phyloP scores from a whole-genome alignment of 2,329 filamentous ascomycete genomes.

The Fusarium graminum region DNA sequence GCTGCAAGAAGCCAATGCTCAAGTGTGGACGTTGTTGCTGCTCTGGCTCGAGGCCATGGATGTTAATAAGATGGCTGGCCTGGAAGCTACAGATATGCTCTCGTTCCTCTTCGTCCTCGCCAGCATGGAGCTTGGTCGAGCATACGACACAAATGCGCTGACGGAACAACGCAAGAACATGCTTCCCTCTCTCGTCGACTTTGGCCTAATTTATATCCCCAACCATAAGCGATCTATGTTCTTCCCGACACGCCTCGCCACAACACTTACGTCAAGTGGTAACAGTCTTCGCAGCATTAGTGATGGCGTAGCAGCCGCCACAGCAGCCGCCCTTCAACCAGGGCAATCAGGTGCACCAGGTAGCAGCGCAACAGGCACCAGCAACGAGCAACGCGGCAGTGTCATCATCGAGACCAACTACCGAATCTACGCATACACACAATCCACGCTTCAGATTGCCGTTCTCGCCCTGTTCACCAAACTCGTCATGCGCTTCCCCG shows the following conservation, averaged over 20 bases:
- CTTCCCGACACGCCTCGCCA: constrained; percentile 94
- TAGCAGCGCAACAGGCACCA: constrained; percentile 52
- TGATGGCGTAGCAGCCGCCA: constrained; percentile 76
- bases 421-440: constrained; percentile 95
- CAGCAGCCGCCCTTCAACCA: constrained; percentile 59
- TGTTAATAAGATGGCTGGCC: constrained; percentile 66
- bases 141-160: constrained; percentile 88
- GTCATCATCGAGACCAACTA: constrained; percentile 99
- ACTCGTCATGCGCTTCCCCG: constrained; percentile 90
- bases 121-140: constrained; percentile 89
- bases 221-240: constrained; percentile 70
- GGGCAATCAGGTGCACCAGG: constrained; percentile 54
- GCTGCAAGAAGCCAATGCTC: constrained; percentile 93
- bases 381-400: constrained; percentile 74
- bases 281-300: constrained; percentile 77
- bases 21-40: constrained; percentile 95
- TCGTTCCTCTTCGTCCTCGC: constrained; percentile 97
- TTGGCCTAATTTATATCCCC: constrained; percentile 88
- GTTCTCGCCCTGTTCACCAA: constrained; percentile 91
- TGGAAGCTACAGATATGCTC: constrained; percentile 93
- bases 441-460: constrained; percentile 92
- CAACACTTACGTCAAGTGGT: constrained; percentile 86
- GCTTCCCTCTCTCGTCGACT: constrained; percentile 90
- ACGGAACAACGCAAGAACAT: constrained; percentile 86
- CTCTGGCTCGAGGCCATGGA: constrained; percentile 91